These are phyloP conservation scores for Thalassiosira sp. DNA, from an alignment of 352 stramenopile species.

Conservation along the genomic window DNA sequence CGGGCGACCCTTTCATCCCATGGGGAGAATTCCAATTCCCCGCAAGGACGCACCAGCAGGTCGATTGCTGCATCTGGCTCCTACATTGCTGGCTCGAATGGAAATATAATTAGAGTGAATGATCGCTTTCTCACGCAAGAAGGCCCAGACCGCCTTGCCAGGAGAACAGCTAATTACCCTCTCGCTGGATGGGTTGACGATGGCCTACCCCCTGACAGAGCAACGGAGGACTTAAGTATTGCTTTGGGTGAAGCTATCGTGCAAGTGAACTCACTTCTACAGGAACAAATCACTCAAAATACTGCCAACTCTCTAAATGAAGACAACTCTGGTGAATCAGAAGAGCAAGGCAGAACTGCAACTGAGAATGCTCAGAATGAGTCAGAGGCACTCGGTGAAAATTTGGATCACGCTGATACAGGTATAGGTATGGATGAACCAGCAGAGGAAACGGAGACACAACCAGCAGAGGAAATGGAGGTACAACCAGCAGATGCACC, in stretches of 20 bases:
- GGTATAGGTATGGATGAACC: conserved; percentile 8
- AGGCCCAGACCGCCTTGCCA: conserved; percentile 3
- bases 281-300: conserved; percentile 16
- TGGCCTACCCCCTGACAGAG: conserved; percentile 63
- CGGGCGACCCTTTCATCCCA: conserved; percentile 53
- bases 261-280: conserved; percentile 55
- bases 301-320: conserved; percentile 3
- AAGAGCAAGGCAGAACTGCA: conserved; percentile 6
- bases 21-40: conserved; percentile 24
- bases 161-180: conserved; percentile 16
- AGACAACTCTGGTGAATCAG: conserved; percentile 2
- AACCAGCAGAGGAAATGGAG: conserved; percentile 16
- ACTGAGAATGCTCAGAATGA: conserved; percentile 4
- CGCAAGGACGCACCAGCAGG: conserved; percentile 15
- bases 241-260: conserved; percentile 69
- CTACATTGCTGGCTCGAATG: conserved; percentile 54
- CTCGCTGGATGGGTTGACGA: conserved; percentile 72
- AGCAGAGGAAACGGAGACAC: conserved; percentile 13
- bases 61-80: conserved; percentile 30
- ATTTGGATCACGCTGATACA: background rate
- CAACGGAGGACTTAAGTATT: conserved; percentile 64
- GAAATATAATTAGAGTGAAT: conserved; percentile 66
- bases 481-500: no score
- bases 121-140: conserved; percentile 17
- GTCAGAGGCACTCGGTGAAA: background rate